Evolutionary conservation across 108 stramenopile species (phyloP), one percentile per base, ranked within the genome.

Genomic region (Cyclotella sp.): DNA sequence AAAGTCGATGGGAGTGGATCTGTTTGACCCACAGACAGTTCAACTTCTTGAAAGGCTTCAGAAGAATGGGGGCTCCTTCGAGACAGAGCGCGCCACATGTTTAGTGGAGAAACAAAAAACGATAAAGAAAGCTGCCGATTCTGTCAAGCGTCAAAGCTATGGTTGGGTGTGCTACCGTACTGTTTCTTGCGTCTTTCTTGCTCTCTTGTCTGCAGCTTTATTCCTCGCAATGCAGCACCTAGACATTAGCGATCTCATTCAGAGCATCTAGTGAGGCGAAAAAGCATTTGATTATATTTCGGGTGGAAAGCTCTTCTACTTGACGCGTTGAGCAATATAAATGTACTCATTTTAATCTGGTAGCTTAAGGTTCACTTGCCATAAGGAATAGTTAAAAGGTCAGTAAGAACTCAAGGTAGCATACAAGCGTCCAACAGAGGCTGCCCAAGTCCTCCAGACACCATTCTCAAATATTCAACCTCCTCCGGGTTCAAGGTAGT

Each of bases 401-500:
- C 26, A 28, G 24, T 6, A 9, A 58, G 13, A 26, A 19, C 28
- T 53, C 65, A 84, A 54, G 79, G 79, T 27, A 81, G 61, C 79
- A 87, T 77, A 51, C 83, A 89, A 8, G 85, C 89, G 75, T 95
- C 88, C 68, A 95, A 41, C 30, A 95, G 82, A 10, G 82, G 79
- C 74, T 90, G 91, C 5, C 90, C 91, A 29, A 83, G 49, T 14
- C 84, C 83, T 21, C 94, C 88, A 18, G 94, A 95, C 47, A 91
- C 83, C 90, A 95, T 87, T 29, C 89, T 89, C 29, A 95, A 63
- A 44, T 88, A 92, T 54, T 82, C 89, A 14, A 92, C 89, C 70
- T 92, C 94, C 46, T 95, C 81, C 22, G 83, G 82, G 79, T 95
- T 81, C 82, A 89, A 81, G 9, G 92, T 82, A 21, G 90, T 90